Conservation (phyloP, 2,329 filamentous ascomycete species). For the Phyllosticta citriasiana region DNA sequence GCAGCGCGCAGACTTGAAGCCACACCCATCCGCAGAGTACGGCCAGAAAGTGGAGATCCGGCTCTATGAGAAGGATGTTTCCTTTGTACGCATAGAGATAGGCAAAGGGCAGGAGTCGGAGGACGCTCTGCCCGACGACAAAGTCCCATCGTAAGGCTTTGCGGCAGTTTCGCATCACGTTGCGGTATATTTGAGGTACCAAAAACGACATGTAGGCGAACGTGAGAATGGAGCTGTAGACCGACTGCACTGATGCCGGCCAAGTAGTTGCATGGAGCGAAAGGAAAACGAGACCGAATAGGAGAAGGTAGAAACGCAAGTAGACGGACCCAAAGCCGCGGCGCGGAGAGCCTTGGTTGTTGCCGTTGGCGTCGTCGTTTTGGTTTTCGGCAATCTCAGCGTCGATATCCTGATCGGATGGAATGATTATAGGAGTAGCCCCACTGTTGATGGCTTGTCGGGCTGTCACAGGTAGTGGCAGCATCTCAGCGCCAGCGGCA, state of each 20-base stretch:
- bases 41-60: conserved; percentile 55
- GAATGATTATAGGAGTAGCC: conserved; percentile 47
- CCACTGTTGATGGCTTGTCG: conserved; percentile 20
- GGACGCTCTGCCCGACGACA: conserved; percentile 68
- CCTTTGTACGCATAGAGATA: conserved; percentile 74
- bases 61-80: conserved; percentile 71
- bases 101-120: conserved; percentile 68
- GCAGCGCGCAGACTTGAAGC: conserved; percentile 72
- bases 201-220: conserved; percentile 82
- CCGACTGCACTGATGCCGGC: conserved; percentile 41
- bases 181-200: conserved; percentile 85
- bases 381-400: conserved; percentile 20
- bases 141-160: conserved; percentile 89
- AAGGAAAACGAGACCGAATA: conserved; percentile 48
- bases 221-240: conserved; percentile 53
- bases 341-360: conserved; percentile 36
- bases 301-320: conserved; percentile 50
- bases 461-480: conserved; percentile 45
- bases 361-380: conserved; percentile 18
- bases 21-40: conserved; percentile 70
- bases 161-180: conserved; percentile 81
- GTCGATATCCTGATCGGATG: conserved; percentile 48
- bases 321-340: conserved; percentile 42
- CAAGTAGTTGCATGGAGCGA: conserved; percentile 50
- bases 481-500: conserved; percentile 23